These are phyloP conservation scores for Melanomma pulvis-pyrius DNA, from an alignment of 495 filamentous ascomycete species.

Conservation along the genomic window DNA sequence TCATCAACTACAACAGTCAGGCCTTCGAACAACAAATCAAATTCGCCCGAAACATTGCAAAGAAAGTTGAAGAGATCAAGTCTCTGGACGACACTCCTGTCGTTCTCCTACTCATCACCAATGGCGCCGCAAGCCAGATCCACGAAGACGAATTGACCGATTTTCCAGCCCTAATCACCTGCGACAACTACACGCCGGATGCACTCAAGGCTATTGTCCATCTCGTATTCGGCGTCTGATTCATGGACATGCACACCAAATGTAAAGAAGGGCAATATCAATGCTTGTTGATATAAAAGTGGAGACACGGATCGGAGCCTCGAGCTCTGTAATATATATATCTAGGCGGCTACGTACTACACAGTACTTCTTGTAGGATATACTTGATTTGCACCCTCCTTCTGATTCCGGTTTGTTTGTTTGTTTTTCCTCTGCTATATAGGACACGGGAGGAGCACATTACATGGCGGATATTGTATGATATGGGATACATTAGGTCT, in stretches of 20 bases:
- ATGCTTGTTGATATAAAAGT: neutral
- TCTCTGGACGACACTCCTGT: conserved; percentile 15
- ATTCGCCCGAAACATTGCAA: conserved; percentile 22
- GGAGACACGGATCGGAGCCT: neutral
- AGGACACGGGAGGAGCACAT: neutral
- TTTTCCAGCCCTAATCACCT: conserved; percentile 23
- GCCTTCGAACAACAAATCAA: conserved; percentile 24
- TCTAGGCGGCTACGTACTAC: too few relatives aligned
- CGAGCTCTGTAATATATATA: neutral
- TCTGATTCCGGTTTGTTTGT: neutral
- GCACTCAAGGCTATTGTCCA: conserved; percentile 18
- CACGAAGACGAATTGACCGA: conserved; percentile 21
- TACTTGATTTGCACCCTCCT: neutral
- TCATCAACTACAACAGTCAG: neutral
- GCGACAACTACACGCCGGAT: conserved; percentile 26
- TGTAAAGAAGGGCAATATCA: neutral
- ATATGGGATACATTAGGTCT: too few relatives aligned
- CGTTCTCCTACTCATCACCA: conserved; percentile 27
- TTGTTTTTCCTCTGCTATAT: neutral
- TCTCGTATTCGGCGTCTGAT: conserved; percentile 30
- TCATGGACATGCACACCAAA: neutral
- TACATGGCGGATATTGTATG: neutral
- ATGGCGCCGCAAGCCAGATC: neutral
- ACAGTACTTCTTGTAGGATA: neutral
- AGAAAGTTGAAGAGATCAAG: conserved; percentile 2